phyloP scores from a whole-genome alignment of 768 basidiomycete genomes.

The Daedaleopsis sinensis region DNA sequence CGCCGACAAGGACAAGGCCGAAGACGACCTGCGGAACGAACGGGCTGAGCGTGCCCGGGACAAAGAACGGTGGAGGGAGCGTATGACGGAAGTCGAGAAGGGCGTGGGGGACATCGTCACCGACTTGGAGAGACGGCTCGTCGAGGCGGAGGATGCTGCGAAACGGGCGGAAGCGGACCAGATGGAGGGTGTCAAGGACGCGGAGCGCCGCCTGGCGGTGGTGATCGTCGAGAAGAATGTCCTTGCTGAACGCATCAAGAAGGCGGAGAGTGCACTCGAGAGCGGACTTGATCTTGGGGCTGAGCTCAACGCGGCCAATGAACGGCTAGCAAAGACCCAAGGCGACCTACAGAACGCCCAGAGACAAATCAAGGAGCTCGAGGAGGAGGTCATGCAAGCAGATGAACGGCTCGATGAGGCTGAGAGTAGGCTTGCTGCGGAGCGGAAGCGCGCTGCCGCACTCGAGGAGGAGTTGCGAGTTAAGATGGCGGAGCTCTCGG shows the following conservation, averaged over 20 bases:
- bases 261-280: conserved; percentile 66
- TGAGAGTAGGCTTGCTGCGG: conserved; percentile 59
- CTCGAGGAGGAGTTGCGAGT: conserved; percentile 42
- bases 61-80: conserved; percentile 69
- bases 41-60: conserved; percentile 61
- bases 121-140: conserved; percentile 61
- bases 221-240: conserved; percentile 55
- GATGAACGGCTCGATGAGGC: conserved; percentile 56
- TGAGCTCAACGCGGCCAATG: conserved; percentile 67
- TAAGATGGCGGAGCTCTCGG: conserved; percentile 31
- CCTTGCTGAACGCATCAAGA: conserved; percentile 60
- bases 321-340: conserved; percentile 55
- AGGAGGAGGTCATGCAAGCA: conserved; percentile 58
- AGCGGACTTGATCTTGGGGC: conserved; percentile 69
- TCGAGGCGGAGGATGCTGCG: conserved; percentile 51
- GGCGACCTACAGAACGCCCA: conserved; percentile 64
- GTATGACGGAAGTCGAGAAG: conserved; percentile 71
- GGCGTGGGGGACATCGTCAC: conserved; percentile 68
- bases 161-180: conserved; percentile 45
- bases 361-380: conserved; percentile 59
- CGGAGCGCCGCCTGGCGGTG: conserved; percentile 48
- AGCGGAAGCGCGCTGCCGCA: conserved; percentile 45
- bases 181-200: conserved; percentile 44
- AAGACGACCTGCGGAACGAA: conserved; percentile 54
- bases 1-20: conserved; percentile 41